Base-by-base conservation (phyloP, 2,329 filamentous ascomycete species). In the Alternaria panax region DNA sequence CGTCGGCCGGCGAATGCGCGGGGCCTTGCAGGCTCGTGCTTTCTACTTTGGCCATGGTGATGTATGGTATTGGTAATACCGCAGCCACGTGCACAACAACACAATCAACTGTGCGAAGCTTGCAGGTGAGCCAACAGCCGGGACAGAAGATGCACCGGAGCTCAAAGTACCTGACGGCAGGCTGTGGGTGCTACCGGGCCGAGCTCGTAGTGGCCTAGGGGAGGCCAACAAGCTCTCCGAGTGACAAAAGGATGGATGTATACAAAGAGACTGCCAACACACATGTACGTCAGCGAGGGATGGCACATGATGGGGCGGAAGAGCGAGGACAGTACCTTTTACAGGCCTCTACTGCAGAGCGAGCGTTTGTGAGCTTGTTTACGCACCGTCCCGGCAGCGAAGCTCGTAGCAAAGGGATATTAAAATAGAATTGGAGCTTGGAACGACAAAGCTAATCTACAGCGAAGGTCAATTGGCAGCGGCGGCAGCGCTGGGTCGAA, bases 1-100 rank as follows among this genome's bases (percentile, higher is more conserved):
- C 69, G 61, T 68, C 73, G 64, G 68, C 72, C 24, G 70, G 68
- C 45, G 64, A 67, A 60, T 66, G 73, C 50, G 69, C 65, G 36
- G 66, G 60, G 55, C 67, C 68, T 68, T 70, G 69, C 59, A 66
- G 70, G 68, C 62, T 72, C 48, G 62, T 64, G 62, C 46, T 63
- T 32, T 71, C 73, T 32, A 61, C 57, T 48, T 66, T 68, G 57
- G 65, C 54, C 71, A 76, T 75, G 66, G 53, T 67, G 50, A 36
- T 63, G 52, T 62, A 48, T 59, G 62, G 51, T 50, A 38, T 34
- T 53, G 57, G 62, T 65, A 55, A 55, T 42, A 64, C 64, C 16
- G 54, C 58, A 59, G 45, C 56, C 52, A 46, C 14, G 27, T 60
- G 51, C 43, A 51, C 54, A 48, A 65, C 62, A 59, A 58, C 36